Conservation (phyloP, 805 yeast species). For the Komagataella ulmi region DNA sequence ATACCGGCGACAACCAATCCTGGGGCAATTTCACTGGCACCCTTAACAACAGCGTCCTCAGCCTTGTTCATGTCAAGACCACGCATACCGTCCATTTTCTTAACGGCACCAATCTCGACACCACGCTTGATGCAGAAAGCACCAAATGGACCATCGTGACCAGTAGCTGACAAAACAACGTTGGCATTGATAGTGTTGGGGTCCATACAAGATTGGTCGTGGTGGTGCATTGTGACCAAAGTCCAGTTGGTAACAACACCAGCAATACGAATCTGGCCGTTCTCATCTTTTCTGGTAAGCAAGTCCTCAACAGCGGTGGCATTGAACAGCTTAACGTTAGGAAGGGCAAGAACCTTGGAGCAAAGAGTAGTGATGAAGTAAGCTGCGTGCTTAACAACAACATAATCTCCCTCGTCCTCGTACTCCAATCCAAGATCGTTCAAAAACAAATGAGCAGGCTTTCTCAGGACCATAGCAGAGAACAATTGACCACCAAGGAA, state of each 20-base stretch:
- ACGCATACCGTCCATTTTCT: slow-evolving; percentile 55
- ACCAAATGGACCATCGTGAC: slow-evolving; percentile 79
- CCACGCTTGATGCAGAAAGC: slow-evolving; percentile 67
- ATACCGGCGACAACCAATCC: slow-evolving; percentile 60
- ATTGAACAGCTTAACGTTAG: slow-evolving; percentile 65
- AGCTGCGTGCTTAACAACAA: slow-evolving; percentile 74
- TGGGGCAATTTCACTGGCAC: slow-evolving; percentile 51
- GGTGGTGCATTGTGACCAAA: slow-evolving; percentile 61
- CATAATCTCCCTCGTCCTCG: slow-evolving; percentile 72
- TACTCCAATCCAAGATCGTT: slow-evolving; percentile 50
- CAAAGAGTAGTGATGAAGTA: slow-evolving; percentile 58
- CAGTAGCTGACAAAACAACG: slow-evolving; percentile 60
- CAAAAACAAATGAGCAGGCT: slow-evolving; percentile 63
- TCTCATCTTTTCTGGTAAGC: slow-evolving; percentile 49
- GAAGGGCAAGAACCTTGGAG: slow-evolving; percentile 56
- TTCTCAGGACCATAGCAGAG: slow-evolving; percentile 69
- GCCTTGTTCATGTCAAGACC: slow-evolving; percentile 71
- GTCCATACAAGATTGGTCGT: slow-evolving; percentile 71
- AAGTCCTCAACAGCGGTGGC: slow-evolving; percentile 75
- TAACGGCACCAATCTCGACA: slow-evolving; percentile 30
- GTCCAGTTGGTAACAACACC: slow-evolving; percentile 85
- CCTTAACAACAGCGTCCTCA: slow-evolving; percentile 63
- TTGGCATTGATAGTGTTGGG: slow-evolving; percentile 61
- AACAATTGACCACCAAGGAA: slow-evolving; percentile 70
- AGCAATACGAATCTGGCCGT: slow-evolving; percentile 51